Evolutionary conservation across 2,329 filamentous ascomycete genomes (phyloP).

Genomic region (Cercospora sp.): DNA sequence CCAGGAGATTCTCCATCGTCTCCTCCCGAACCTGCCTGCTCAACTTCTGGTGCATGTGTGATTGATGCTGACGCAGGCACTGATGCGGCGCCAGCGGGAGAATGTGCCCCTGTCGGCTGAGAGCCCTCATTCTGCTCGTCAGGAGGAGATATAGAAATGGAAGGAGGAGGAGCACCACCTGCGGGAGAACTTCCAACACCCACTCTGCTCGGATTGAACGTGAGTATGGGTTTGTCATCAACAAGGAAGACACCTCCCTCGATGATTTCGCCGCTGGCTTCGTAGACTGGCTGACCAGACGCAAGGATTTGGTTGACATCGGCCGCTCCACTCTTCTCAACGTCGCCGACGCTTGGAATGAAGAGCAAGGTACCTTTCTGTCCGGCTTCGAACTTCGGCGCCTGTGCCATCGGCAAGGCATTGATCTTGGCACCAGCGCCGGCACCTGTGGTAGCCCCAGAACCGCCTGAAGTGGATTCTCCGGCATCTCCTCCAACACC

Average conservation of each 20-base stretch:
- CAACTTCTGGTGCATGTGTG: background rate
- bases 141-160: background rate
- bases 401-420: background rate
- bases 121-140: background rate
- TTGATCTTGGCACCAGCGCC: background rate
- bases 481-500: background rate
- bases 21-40: background rate
- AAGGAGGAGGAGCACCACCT: background rate
- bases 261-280: constrained; percentile 7
- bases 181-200: background rate
- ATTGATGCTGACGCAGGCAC: background rate
- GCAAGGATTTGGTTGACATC: background rate
- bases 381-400: constrained; percentile 1
- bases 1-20: background rate
- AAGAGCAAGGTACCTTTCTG: constrained; percentile 6
- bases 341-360: background rate
- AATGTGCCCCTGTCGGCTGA: background rate
- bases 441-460: background rate
- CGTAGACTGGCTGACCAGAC: constrained; percentile 3
- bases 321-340: background rate
- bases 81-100: background rate
- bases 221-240: constrained; percentile 1
- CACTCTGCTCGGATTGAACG: background rate
- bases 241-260: constrained; percentile 8
- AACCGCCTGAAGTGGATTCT: background rate